phyloP scores from a whole-genome alignment of 1,139 yeast genomes.

The Scheffersomyces quercinus region DNA sequence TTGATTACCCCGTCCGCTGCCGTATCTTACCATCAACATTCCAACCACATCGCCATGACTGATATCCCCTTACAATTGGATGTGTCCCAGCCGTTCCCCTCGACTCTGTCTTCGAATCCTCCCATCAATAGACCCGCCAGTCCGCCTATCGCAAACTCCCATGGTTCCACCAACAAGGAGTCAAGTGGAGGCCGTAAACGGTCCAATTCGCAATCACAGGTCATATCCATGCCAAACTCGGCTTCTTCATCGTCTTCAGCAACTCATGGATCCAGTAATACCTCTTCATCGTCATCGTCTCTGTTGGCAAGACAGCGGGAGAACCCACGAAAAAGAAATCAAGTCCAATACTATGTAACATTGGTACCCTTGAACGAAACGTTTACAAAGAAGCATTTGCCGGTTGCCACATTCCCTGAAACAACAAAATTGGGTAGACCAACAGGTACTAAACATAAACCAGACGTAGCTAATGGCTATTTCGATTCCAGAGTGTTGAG shows the following conservation, averaged over 20 bases:
- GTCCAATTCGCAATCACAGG: conserved; percentile 44
- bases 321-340: conserved; percentile 28
- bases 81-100: conserved; percentile 8
- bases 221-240: conserved; percentile 14
- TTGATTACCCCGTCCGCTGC: too few species aligned
- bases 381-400: conserved; percentile 74
- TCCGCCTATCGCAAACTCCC: too few species aligned
- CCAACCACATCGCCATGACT: conserved; percentile 3
- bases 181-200: conserved; percentile 25
- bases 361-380: conserved; percentile 78
- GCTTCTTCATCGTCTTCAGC: conserved; percentile 3
- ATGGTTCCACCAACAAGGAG: background rate
- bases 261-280: background rate
- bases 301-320: conserved; percentile 11
- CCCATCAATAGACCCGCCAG: too few species aligned
- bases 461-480: conserved; percentile 83
- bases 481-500: conserved; percentile 93
- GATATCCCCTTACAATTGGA: conserved; percentile 23
- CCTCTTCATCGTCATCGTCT: conserved; percentile 8
- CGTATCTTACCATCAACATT: too few species aligned
- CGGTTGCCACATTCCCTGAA: conserved; percentile 81
- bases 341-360: conserved; percentile 57
- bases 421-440: conserved; percentile 88
- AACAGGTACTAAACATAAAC: conserved; percentile 68
- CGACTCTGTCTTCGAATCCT: background rate